phyloP scores from a whole-genome alignment of 169 alveolate genomes.

The Cystoisospora suis region DNA sequence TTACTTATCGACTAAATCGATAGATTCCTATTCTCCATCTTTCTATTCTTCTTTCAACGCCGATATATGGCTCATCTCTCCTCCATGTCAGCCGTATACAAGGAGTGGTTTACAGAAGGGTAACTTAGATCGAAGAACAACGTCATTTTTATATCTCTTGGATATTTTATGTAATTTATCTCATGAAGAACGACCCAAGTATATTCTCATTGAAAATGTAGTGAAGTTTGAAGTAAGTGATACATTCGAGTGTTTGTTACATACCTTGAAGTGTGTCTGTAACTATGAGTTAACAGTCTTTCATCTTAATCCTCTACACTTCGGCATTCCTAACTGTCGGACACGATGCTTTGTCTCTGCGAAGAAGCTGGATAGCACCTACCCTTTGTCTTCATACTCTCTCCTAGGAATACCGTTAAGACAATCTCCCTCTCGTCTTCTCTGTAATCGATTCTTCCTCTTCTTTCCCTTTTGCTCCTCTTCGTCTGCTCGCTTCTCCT shows the following conservation, averaged over 20 bases:
- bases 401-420: too few species aligned
- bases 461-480: too few species aligned
- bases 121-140: not conserved
- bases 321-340: slow-evolving; percentile 47
- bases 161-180: not conserved
- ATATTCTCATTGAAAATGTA: slow-evolving; percentile 35
- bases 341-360: slow-evolving; percentile 42
- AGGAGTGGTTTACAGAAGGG: slow-evolving; percentile 15
- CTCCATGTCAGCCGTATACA: slow-evolving; percentile 86
- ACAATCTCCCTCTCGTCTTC: too few species aligned
- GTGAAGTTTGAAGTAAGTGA: slow-evolving; percentile 35
- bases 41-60: not conserved
- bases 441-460: too few species aligned
- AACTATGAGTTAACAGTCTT: not conserved
- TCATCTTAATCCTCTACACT: slow-evolving; percentile 41
- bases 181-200: not conserved
- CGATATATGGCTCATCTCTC: slow-evolving; percentile 78
- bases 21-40: not conserved
- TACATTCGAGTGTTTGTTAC: slow-evolving; percentile 25
- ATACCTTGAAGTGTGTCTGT: not conserved
- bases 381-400: too few species aligned
- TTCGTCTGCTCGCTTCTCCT: too few species aligned
- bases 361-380: too few species aligned
- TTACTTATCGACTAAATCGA: not conserved
- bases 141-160: slow-evolving; percentile 35